These are phyloP conservation scores for Euphorbia peplus DNA, from an alignment of 345 rosid genomes.

Conservation along the genomic window DNA sequence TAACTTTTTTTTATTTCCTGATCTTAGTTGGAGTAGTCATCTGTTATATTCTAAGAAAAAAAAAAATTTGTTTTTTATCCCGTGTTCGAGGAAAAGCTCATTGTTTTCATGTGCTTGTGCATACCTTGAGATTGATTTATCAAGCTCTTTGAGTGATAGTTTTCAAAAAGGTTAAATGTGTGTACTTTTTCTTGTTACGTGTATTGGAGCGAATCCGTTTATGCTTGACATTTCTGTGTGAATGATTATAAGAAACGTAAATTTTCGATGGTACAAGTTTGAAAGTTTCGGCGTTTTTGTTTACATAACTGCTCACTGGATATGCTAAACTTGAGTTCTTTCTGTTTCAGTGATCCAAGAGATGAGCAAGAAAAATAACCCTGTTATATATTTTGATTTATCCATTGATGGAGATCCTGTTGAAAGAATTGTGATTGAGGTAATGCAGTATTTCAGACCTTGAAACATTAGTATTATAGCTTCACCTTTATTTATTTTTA, in stretches of 20 bases:
- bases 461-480: background rate
- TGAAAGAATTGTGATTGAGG: slow-evolving; percentile 80
- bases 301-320: background rate
- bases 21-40: background rate
- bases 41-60: too few species aligned
- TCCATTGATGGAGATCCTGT: slow-evolving; percentile 63
- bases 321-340: slow-evolving; percentile 2
- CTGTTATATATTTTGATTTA: slow-evolving; percentile 70
- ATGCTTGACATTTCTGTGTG: background rate
- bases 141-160: background rate
- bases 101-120: background rate
- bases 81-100: background rate
- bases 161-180: background rate
- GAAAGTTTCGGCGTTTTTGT: background rate
- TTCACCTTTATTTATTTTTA: background rate
- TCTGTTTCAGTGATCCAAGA: slow-evolving; percentile 8
- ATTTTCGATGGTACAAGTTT: background rate
- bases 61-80: too few species aligned
- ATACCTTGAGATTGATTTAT: background rate
- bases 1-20: background rate
- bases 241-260: background rate
- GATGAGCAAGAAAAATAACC: slow-evolving; percentile 80
- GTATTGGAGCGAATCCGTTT: background rate
- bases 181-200: background rate
- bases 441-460: slow-evolving; percentile 24